A percentile compares a stretch with the other conserved stretches of the same genome.
These are phyloP conservation scores for Skeletonema tropicum DNA, from an alignment of 108 stramenopile species.

Conservation along the genomic window DNA sequence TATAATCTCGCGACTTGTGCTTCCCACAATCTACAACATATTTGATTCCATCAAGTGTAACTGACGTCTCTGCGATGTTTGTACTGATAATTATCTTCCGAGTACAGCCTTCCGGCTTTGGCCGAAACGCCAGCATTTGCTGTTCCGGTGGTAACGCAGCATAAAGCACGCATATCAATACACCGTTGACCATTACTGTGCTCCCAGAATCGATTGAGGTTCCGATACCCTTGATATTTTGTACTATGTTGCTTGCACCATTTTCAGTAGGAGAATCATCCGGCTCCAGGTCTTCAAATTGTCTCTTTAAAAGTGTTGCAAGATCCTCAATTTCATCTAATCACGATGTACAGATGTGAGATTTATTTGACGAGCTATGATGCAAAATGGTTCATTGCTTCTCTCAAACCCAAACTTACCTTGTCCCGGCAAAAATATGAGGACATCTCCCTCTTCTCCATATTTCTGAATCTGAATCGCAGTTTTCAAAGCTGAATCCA, in stretches of 20 bases:
- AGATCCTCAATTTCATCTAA: constrained; percentile 88
- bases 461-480: constrained; percentile 88
- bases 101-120: constrained; percentile 68
- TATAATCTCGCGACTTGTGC: constrained; percentile 76
- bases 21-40: constrained; percentile 96
- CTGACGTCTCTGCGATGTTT: constrained; percentile 97
- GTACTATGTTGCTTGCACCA: constrained; percentile 51
- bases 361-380: neutral
- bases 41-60: constrained; percentile 93
- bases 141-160: constrained; percentile 77
- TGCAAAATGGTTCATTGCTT: neutral
- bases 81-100: constrained; percentile 95
- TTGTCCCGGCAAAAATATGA: constrained; percentile 97
- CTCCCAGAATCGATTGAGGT: constrained; percentile 61
- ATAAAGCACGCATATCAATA: constrained; percentile 81
- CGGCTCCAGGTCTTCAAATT: constrained; percentile 65
- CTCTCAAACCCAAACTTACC: constrained; percentile 89
- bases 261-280: constrained; percentile 17
- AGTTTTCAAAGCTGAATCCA: constrained; percentile 82
- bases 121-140: constrained; percentile 77
- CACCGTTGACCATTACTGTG: constrained; percentile 65
- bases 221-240: constrained; percentile 65
- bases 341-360: neutral
- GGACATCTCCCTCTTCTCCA: constrained; percentile 77
- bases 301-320: constrained; percentile 68